Evolutionary conservation across 2,329 filamentous ascomycete species (phyloP), one percentile per base, ranked within the genome.

Genomic region (Davidsoniella eucalypti): DNA sequence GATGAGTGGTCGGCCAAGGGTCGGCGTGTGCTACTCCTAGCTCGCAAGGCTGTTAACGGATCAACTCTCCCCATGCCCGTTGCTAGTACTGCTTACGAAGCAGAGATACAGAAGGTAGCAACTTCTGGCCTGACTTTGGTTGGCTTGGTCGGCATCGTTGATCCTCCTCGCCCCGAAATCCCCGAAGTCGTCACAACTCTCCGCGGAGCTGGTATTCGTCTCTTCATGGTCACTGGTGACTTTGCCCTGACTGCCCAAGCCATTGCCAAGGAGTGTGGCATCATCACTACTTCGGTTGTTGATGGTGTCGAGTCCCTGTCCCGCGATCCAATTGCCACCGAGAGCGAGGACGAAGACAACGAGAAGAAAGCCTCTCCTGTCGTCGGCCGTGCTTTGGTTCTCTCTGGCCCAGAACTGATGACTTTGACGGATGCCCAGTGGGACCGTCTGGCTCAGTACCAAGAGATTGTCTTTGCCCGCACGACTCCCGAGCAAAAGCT

Each of bases 181-280:
- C 77, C 84, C 45, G 74, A 70, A 45, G 90, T 92, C 46, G 93
- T 98, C 58, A 72, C 73, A 61, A 85, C 93, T 64, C 96, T 93
- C 67, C 85, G 82, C 64, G 80, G 86, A 54, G 92, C 92, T 58
- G 92, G 92, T 57, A 96, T 98, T 59, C 84, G 92, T 54, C 86
- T 98, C 44, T 87, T 98, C 58, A 92, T 98, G 56, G 95, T 98
- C 65, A 98, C 92, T 48, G 92, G 92, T 60, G 92, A 98, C 68
- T 72, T 98, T 51, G 84, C 75, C 61, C 76, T 87, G 23, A 69
- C 69, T 56, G 84, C 94, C 63, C 82, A 96, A 66, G 71, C 94
- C 36, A 75, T 84, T 60, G 92, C 87, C 21, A 90, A 86, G 44
- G 85, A 84, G 67, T 78, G 71, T 39, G 92, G 90, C 2, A 93